Base-by-base conservation (phyloP, 306 rosid genomes). In the Inga oerstediana region DNA sequence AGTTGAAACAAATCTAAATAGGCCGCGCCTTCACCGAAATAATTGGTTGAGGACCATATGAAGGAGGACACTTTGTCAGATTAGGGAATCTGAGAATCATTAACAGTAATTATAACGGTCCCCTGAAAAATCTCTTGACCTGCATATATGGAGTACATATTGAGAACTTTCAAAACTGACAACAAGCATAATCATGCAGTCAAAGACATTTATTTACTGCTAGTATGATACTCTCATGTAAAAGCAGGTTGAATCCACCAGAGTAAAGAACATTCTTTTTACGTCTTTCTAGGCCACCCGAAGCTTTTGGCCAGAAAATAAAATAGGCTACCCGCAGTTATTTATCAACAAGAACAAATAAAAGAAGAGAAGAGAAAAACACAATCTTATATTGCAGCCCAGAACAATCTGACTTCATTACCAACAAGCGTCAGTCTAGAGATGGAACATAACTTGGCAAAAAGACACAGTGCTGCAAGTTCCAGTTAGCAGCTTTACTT, bases 41-140 rank as follows among this genome's bases (percentile, higher is more conserved):
- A 84, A 84, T 65, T 52, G 81, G 83, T 61, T 59, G 64, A 80
- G 73, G 65, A 8, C 71, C 46, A 64, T 77, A 83, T 41, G 73
- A 58, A 74, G 75, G 78, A 81, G 75, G 58, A 79, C 44, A 10
- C 37, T 27, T 22, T 34, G 76, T 79, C 85, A 76, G 82, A 78
- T 51, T 3, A 52, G 35, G 19, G 81, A 83, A 79, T 72, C 81
- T 74, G 79, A 72, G 39, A 86, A 80, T 74, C 84, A 44, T 22
- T 76, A 48, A 69, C 79, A 71, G 68, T 58, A 58, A 74, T 87
- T 76, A 82, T 39, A 72, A 61, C 54, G 79, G 69, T 74, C 89
- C 90, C 56, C 91, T 71, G 59, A 93, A 62, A 79, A 83, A 46
- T 22, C 85, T 88, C 85, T 91, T 95, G 74, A 89, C 93, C 98